Conservation (phyloP, 176 grass and related monocot species). For the Chrysopogon serrulatus region DNA sequence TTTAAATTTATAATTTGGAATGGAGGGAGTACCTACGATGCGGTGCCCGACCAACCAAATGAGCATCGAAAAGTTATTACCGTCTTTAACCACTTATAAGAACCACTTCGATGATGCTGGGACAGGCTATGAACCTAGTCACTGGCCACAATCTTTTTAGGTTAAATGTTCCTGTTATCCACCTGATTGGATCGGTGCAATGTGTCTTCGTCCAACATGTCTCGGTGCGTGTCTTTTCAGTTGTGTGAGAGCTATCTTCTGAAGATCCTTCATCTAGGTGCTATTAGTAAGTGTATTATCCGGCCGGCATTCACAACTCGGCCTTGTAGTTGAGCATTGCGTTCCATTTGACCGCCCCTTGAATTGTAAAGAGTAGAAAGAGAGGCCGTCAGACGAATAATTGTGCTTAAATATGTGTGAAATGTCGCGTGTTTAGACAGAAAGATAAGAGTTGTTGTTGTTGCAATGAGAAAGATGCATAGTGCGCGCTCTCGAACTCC, state of each 20-base stretch:
- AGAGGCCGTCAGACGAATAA: not conserved
- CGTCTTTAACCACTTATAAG: not conserved
- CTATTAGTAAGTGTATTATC: not conserved
- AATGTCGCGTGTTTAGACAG: not conserved
- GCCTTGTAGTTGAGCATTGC: not conserved
- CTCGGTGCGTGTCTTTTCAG: not conserved
- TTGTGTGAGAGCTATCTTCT: not conserved
- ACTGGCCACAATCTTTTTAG: constrained; percentile 13
- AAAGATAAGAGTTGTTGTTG: not conserved
- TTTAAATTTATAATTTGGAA: too few relatives aligned
- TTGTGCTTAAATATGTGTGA: not conserved
- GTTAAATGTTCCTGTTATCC: not conserved
- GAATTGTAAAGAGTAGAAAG: not conserved
- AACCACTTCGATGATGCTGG: not conserved
- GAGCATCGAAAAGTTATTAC: not conserved
- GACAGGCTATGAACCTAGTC: constrained; percentile 14
- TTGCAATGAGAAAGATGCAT: not conserved
- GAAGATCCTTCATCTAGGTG: not conserved
- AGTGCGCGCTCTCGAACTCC: not conserved
- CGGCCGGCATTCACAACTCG: not conserved
- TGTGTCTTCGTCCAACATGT: not conserved
- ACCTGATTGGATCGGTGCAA: not conserved
- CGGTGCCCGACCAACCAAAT: too few relatives aligned
- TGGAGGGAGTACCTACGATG: too few relatives aligned
- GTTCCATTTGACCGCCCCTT: not conserved